Conservation (phyloP, 768 basidiomycete genomes). For the Xerocomellus dryophilus region DNA sequence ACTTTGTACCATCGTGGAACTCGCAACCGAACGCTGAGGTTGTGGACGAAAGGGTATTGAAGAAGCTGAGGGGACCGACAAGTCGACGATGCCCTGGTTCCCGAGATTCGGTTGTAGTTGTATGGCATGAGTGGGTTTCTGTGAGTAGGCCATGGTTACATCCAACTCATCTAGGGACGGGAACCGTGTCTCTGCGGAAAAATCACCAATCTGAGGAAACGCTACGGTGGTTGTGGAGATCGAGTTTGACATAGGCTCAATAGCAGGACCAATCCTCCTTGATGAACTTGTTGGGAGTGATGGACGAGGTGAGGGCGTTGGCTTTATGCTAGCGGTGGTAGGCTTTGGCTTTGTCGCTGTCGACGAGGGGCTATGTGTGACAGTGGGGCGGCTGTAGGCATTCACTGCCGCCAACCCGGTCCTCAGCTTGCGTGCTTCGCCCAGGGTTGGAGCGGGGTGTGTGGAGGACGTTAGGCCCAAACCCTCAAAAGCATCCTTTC, state of each 20-base stretch:
- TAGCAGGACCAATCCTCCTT: constrained; percentile 18
- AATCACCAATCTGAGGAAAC: constrained; percentile 38
- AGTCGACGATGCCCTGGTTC: constrained; percentile 19
- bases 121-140: constrained; percentile 16
- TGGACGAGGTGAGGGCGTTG: constrained; percentile 32
- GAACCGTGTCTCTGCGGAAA: constrained; percentile 69
- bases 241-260: constrained; percentile 34
- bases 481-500: constrained; percentile 79
- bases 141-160: constrained; percentile 43
- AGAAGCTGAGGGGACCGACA: constrained; percentile 23
- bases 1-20: constrained; percentile 26
- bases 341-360: constrained; percentile 19
- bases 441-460: constrained; percentile 62
- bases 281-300: constrained; percentile 17
- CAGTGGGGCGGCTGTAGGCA: constrained; percentile 31
- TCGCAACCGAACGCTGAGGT: constrained; percentile 15
- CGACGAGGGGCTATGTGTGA: constrained; percentile 14
- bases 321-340: constrained; percentile 17
- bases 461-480: constrained; percentile 51
- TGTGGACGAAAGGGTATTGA: constrained; percentile 22
- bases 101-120: constrained; percentile 12
- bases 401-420: constrained; percentile 62
- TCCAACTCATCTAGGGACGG: constrained; percentile 87
- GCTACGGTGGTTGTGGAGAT: constrained; percentile 32
- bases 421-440: constrained; percentile 68